These are phyloP conservation scores for Trypanosoma melophagium DNA, from an alignment of 208 protist genomes.

Conservation along the genomic window DNA sequence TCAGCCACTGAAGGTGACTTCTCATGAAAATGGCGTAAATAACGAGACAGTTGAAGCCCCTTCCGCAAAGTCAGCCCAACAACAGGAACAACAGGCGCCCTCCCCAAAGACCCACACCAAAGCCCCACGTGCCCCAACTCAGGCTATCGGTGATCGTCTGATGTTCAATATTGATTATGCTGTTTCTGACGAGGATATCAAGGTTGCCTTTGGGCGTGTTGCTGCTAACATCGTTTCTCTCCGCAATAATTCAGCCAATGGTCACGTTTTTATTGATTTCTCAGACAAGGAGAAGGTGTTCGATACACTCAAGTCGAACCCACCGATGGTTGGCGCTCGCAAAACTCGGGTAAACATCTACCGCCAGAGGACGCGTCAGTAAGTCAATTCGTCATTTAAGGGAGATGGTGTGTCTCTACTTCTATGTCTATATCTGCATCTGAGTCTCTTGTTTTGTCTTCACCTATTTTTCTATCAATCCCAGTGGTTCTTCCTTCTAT, in stretches of 20 bases:
- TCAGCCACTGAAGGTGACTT: conserved; percentile 36
- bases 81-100: conserved; percentile 17
- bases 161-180: conserved; percentile 78
- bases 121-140: conserved; percentile 26
- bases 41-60: conserved; percentile 31
- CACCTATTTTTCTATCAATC: too few species aligned
- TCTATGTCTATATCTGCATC: too few species aligned
- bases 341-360: conserved; percentile 72
- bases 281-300: conserved; percentile 55
- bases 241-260: conserved; percentile 77
- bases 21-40: conserved; percentile 33
- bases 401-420: too few species aligned
- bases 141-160: conserved; percentile 69
- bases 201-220: conserved; percentile 54
- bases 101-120: conserved; percentile 37
- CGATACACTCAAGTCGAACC: conserved; percentile 51
- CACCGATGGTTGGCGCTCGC: conserved; percentile 43
- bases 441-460: conserved; percentile 2
- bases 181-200: conserved; percentile 84
- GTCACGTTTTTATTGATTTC: conserved; percentile 88
- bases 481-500: neutral
- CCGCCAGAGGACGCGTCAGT: conserved; percentile 67
- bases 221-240: conserved; percentile 69
- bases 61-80: conserved; percentile 19
- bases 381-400: neutral